Evolutionary conservation across 1,139 yeast species (phyloP), one percentile per base, ranked within the genome.

Genomic region (Blastobotrys aristatus): DNA sequence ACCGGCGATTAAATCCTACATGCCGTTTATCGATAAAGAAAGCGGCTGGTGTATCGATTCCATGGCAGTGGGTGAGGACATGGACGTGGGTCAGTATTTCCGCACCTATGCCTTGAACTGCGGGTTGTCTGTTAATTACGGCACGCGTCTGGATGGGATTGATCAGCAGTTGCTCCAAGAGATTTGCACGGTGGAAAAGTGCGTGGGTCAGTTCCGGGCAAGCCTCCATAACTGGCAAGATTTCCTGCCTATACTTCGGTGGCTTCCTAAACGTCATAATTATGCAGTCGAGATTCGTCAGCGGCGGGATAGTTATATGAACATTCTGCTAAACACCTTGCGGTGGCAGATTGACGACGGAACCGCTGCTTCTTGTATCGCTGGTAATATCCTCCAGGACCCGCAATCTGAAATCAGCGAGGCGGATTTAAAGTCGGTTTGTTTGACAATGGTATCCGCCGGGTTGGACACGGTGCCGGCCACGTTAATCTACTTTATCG

Each of bases 361-460:
- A 8, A 55, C 55, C 10, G 64, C 63, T 32, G 50, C 59, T 42
- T 59, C 70, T n/a, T 71, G 79, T 49, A 65, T 79, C 42, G 70
- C 78, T 7, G 80, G 80, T 2, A 62, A 64, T 40, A 67, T 74
- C 6, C 57, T 73, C 20, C 60, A 65, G 36, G 60, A 60, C 27
- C 40, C 43, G 2, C 34, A 42, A 7, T 42, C 56, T n/a, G 50
- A 41, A 14, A 52, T 74, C 27, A 62, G 65, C 4, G 63, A 61
- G 1, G 64, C 64, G 2, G 88, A 84, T 57, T 63, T 82, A 42
- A 73, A 73, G 47, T 79, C 87, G 42, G 73, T 82, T 6, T 83
- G 90, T 59, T 66, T 84, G 40, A 82, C 92, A 0, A 79, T 84
- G 82, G 82, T 84, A 0, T 82, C 89, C 55, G 92, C 92, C 3